Evolutionary conservation across 2,329 filamentous ascomycete species (phyloP).

Genomic region (Helotiales sp.): DNA sequence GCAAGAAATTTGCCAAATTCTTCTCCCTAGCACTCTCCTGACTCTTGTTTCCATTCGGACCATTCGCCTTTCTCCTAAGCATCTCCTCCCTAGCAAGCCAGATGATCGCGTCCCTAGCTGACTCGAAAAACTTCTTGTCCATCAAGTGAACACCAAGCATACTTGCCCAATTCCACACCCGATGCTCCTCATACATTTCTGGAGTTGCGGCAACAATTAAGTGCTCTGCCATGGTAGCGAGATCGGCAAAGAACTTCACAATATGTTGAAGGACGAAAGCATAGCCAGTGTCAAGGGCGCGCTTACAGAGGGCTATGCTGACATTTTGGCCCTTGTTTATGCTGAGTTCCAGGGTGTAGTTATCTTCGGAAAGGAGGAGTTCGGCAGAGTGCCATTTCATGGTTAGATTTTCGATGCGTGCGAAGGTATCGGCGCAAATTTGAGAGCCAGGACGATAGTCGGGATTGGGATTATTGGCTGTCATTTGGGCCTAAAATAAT

Average conservation of each 20-base stretch:
- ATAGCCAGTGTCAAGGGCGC: neutral
- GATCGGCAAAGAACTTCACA: neutral
- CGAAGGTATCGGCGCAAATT: neutral
- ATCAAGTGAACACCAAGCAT: neutral
- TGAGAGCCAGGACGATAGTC: neutral
- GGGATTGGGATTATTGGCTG: neutral
- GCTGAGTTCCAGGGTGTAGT: neutral
- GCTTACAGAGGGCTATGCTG: neutral
- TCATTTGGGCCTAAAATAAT: no score
- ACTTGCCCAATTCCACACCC: neutral
- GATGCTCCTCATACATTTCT: neutral
- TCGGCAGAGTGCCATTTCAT: neutral
- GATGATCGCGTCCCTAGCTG: neutral
- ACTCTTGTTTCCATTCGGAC: neutral
- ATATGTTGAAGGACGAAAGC: neutral
- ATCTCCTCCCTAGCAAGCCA: neutral
- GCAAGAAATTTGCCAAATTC: neutral
- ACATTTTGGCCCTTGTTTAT: neutral
- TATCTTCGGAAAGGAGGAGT: neutral
- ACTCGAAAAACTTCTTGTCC: neutral
- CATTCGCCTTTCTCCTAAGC: neutral
- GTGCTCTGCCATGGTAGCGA: neutral
- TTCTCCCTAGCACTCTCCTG: neutral
- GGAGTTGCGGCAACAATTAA: neutral
- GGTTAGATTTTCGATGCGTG: neutral